Conservation (phyloP, 2,329 filamentous ascomycete species). For the Alternaria novae-zelandiae region DNA sequence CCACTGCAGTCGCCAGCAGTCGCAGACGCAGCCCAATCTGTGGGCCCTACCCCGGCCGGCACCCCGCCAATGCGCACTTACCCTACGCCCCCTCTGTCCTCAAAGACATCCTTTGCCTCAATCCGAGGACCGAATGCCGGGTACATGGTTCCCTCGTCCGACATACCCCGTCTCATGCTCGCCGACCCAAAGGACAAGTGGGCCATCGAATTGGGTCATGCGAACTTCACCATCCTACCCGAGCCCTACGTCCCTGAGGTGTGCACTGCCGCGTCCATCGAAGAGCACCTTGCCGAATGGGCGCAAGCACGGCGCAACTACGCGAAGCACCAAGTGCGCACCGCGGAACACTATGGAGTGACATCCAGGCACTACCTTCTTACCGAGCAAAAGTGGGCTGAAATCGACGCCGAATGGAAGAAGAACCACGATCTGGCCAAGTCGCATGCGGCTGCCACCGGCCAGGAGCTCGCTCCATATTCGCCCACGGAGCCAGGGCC, state of each 20-base stretch:
- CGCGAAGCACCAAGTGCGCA: constrained; percentile 85
- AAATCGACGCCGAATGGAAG: constrained; percentile 78
- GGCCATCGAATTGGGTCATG: constrained; percentile 85
- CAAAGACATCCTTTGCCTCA: constrained; percentile 78
- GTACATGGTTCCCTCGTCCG: constrained; percentile 56
- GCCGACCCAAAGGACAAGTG: constrained; percentile 79
- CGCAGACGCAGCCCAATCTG: constrained; percentile 60
- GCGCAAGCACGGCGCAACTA: constrained; percentile 83
- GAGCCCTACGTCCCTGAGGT: constrained; percentile 75
- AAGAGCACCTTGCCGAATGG: constrained; percentile 78
- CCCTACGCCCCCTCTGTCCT: constrained; percentile 76
- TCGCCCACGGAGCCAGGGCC: constrained; percentile 59
- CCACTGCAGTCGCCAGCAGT: constrained; percentile 87
- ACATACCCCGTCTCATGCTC: constrained; percentile 70
- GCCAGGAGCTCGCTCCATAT: constrained; percentile 41
- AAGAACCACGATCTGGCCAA: constrained; percentile 70
- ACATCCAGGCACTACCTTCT: constrained; percentile 88
- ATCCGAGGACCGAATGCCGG: constrained; percentile 61
- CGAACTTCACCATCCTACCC: constrained; percentile 88
- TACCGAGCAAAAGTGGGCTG: constrained; percentile 87
- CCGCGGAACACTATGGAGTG: constrained; percentile 86
- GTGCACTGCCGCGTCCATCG: constrained; percentile 66
- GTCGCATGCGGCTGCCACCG: constrained; percentile 45
- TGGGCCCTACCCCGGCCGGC: constrained; percentile 56
- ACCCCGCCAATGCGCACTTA: constrained; percentile 55